These are phyloP conservation scores for Tricharina praecox DNA, from an alignment of 495 filamentous ascomycete genomes.

Conservation along the genomic window DNA sequence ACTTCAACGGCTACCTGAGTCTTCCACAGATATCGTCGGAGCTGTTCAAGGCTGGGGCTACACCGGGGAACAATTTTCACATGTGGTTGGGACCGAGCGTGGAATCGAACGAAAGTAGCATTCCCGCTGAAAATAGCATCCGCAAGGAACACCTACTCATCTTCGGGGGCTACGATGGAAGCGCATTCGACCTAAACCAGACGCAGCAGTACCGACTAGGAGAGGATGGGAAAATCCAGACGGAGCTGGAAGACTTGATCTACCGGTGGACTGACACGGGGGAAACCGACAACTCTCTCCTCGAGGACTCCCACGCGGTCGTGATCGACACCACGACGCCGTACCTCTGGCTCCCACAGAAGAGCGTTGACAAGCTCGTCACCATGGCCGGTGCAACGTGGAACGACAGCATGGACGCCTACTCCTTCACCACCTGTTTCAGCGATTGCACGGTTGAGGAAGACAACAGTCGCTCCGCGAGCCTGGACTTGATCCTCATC, in stretches of 20 bases:
- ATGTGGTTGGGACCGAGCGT: slow-evolving; percentile 11
- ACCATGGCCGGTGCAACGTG: slow-evolving; percentile 44
- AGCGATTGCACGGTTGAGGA: slow-evolving; percentile 10
- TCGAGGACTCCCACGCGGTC: slow-evolving; percentile 8
- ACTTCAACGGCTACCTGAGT: slow-evolving; percentile 13
- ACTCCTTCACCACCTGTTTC: slow-evolving; percentile 31
- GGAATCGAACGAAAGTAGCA: slow-evolving; percentile 3
- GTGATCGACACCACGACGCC: slow-evolving; percentile 22
- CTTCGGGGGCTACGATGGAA: slow-evolving; percentile 16
- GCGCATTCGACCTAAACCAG: slow-evolving; percentile 13
- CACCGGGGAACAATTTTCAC: slow-evolving; percentile 14
- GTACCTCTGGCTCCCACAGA: slow-evolving; percentile 21
- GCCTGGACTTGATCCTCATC: slow-evolving; percentile 14
- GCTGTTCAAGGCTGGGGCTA: slow-evolving; percentile 8
- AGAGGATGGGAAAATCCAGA: slow-evolving; percentile 10
- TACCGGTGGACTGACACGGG: slow-evolving; percentile 20
- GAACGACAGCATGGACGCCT: slow-evolving; percentile 43
- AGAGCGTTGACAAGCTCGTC: slow-evolving; percentile 5
- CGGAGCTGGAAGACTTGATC: slow-evolving; percentile 16
- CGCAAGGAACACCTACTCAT: slow-evolving; percentile 9
- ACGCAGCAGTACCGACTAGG: slow-evolving; percentile 19
- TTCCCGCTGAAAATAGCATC: background rate
- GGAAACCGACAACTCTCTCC: slow-evolving; percentile 16
- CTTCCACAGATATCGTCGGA: slow-evolving; percentile 19
- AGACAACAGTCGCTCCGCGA: background rate